A percentile compares a stretch with the other conserved stretches of the same genome.
Evolutionary conservation across 2,329 filamentous ascomycete genomes (phyloP).

Genomic region (Alternaria sp.): DNA sequence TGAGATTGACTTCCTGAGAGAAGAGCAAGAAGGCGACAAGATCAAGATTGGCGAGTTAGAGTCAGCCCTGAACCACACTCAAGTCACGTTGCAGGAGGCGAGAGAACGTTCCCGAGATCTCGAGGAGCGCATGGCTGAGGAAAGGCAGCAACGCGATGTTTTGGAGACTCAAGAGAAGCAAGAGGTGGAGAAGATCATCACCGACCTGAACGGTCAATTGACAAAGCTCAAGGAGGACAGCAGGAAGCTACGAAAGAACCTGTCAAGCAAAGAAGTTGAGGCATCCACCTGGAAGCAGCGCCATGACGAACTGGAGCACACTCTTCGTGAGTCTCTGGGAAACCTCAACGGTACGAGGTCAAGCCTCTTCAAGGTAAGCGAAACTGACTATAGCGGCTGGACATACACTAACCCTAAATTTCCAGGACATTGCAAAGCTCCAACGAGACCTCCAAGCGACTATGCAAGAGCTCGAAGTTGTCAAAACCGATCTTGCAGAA

Average conservation of each 20-base stretch:
- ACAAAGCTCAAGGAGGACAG: slow-evolving; percentile 86
- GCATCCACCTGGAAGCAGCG: slow-evolving; percentile 91
- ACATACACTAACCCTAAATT: slow-evolving; percentile 25
- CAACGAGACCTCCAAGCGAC: slow-evolving; percentile 89
- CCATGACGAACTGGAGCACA: slow-evolving; percentile 87
- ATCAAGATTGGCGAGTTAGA: slow-evolving; percentile 96
- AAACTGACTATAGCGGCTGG: slow-evolving; percentile 4
- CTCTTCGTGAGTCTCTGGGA: slow-evolving; percentile 84
- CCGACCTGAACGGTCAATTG: slow-evolving; percentile 88
- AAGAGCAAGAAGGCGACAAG: slow-evolving; percentile 97
- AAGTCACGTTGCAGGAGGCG: slow-evolving; percentile 83
- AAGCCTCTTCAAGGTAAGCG: slow-evolving; percentile 76
- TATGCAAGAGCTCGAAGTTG: slow-evolving; percentile 80
- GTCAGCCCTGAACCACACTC: slow-evolving; percentile 79
- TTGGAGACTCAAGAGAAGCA: slow-evolving; percentile 90
- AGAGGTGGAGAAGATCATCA: slow-evolving; percentile 91
- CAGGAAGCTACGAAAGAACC: slow-evolving; percentile 79
- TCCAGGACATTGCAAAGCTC: slow-evolving; percentile 81
- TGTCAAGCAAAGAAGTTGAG: slow-evolving; percentile 86
- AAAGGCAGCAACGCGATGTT: slow-evolving; percentile 86
- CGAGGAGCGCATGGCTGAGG: slow-evolving; percentile 74
- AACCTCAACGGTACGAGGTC: slow-evolving; percentile 87
- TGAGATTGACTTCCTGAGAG: slow-evolving; percentile 92
- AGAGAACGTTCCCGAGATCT: slow-evolving; percentile 70
- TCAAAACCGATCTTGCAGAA: slow-evolving; percentile 81